Evolutionary conservation across 2,329 filamentous ascomycete species (phyloP), one percentile per base, ranked within the genome.

Genomic region (Aureobasidium subglaciale): DNA sequence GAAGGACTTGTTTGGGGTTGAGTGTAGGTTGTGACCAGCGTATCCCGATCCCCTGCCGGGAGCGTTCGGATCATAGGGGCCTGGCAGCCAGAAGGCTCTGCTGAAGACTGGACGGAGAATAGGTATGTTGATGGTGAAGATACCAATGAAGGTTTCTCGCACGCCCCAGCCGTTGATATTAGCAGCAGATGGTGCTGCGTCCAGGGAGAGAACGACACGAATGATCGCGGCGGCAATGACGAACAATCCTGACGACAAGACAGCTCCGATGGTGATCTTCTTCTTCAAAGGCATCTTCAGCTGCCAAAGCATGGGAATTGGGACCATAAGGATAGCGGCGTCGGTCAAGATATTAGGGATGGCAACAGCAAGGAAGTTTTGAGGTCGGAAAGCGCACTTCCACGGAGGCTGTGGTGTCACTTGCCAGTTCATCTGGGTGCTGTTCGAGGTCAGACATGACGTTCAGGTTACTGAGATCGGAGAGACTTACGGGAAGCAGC

Each of bases 101-200:
- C 49, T 62, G 53, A 65, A 62, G 25, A 70, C 49, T 0, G 68
- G 68, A 7, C 63, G 60, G 4, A 71, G 58, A 18, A 70, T 67
- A 8, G 68, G 69, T 0, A 65, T 59, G 50, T 70, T 70, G 43
- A 71, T 67, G 3, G 68, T 65, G n/a, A 70, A 56, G 18, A 70
- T 66, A 15, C 65, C 68, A n/a, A 70, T 65, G 27, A 68, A 61
- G 1, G 67, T 70, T 54, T 72, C 70, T 42, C 70, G 62, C 1
- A 69, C 63, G 15, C 69, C 70, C 70, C 70, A 71, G n/a, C 63
- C 58, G 43, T 72, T 71, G 49, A 71, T 70, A 53, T 64, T 68
- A 13, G 67, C 59, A 2, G 65, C 66, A 1, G 63, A 65, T 0
- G 67, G 68, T 13, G 58, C 59, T 7, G 60, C 57, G 24, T 61